Percentiles rank a stretch among this genome's conserved stretches.
phyloP scores from a whole-genome alignment of 192 early-diverging fungal genomes.

The Tieghemiomyces parasiticus region DNA sequence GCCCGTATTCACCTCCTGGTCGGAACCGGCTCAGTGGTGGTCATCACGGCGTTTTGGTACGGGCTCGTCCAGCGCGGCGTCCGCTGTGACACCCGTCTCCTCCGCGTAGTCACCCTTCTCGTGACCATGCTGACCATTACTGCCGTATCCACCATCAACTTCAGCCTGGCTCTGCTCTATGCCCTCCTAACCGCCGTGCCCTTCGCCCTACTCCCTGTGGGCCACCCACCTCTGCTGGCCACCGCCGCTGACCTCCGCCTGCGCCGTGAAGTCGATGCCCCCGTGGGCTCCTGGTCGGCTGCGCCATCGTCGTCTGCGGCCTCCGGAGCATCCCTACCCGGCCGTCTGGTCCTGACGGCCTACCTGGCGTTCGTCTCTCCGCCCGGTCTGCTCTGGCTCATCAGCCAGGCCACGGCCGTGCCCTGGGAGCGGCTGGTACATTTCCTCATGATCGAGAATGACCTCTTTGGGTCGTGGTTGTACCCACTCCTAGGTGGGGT shows the following conservation, averaged over 20 bases:
- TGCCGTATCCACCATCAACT: conserved; percentile 53
- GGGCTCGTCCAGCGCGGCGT: conserved; percentile 22
- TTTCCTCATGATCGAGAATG: conserved; percentile 40
- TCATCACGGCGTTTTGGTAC: conserved; percentile 15
- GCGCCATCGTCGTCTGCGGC: conserved; percentile 2
- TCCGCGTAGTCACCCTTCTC: conserved; percentile 21
- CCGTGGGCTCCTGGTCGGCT: conserved; percentile 1
- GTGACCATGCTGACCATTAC: conserved; percentile 43
- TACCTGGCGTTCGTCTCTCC: conserved; percentile 37
- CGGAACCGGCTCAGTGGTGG: too few species aligned
- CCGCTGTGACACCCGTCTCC: conserved; percentile 41
- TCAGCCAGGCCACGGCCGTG: conserved; percentile 21
- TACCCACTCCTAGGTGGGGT: too few species aligned
- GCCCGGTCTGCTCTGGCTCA: conserved; percentile 27
- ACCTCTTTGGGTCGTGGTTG: conserved; percentile 42
- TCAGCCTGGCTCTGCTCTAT: conserved; percentile 44
- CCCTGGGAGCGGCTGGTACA: conserved; percentile 28
- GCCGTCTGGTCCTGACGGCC: conserved; percentile 21
- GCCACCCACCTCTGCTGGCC: neutral
- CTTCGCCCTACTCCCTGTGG: conserved; percentile 36
- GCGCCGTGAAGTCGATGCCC: conserved; percentile 5
- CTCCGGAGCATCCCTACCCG: conserved; percentile 8
- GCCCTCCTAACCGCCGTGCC: conserved; percentile 43
- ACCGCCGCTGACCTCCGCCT: neutral
- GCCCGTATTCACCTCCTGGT: too few species aligned